Conservation (phyloP, 768 basidiomycete genomes). For the Rhizopogon vulgaris region DNA sequence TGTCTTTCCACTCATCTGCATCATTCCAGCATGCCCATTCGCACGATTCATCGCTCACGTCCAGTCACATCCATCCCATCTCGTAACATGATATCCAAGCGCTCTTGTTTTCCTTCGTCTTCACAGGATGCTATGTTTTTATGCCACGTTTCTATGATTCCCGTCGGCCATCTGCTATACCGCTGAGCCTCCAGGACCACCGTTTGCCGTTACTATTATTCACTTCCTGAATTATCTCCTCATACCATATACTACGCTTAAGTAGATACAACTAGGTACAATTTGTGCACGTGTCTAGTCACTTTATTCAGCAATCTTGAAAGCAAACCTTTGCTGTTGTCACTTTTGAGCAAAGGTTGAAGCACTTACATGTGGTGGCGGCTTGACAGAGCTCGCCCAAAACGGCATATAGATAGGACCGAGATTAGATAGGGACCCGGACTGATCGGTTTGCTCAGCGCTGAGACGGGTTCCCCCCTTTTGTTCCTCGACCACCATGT, state of each 20-base stretch:
- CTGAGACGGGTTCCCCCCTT: neutral
- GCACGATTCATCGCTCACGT: constrained; percentile 11
- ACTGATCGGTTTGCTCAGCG: neutral
- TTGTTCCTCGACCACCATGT: constrained; percentile 37
- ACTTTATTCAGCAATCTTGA: constrained; percentile 4
- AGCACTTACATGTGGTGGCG: neutral
- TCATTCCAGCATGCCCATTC: constrained; percentile 7
- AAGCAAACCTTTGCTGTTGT: constrained; percentile 4
- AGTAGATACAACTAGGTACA: constrained; percentile 31
- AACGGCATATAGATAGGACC: constrained; percentile 13
- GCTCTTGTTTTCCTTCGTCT: constrained; percentile 8
- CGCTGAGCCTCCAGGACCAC: constrained; percentile 9
- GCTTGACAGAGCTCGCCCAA: constrained; percentile 11
- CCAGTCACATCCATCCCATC: constrained; percentile 1
- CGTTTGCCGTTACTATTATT: constrained; percentile 22
- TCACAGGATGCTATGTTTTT: constrained; percentile 21
- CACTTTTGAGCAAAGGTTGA: neutral
- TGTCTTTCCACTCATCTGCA: constrained; percentile 10
- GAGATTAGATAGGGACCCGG: too few species aligned
- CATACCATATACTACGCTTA: constrained; percentile 35
- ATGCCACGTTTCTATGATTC: constrained; percentile 20
- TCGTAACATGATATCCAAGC: neutral
- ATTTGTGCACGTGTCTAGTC: constrained; percentile 32
- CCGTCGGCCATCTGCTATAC: constrained; percentile 17
- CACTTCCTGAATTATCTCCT: constrained; percentile 31